phyloP scores from a whole-genome alignment of 208 protist genomes.

The Porcisia hertigi region DNA sequence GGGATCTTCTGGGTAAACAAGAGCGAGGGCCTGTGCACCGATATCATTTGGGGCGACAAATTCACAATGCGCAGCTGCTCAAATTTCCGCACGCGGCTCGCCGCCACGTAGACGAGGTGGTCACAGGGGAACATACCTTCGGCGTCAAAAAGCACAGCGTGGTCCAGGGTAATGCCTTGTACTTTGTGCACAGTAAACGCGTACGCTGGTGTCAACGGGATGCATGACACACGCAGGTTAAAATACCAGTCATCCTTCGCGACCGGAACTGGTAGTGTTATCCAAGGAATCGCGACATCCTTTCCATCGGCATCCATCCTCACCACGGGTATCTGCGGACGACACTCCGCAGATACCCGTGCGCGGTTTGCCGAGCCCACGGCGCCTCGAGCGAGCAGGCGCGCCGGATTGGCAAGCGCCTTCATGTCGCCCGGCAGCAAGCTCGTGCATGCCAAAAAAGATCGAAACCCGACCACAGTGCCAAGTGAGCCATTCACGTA shows the following conservation, averaged over 20 bases:
- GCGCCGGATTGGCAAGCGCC: conserved; percentile 1
- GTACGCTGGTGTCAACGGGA: conserved; percentile 86
- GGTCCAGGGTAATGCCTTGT: conserved; percentile 82
- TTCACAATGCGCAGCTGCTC: conserved; percentile 79
- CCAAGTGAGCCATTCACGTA: conserved; percentile 86
- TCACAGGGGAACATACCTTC: conserved; percentile 76
- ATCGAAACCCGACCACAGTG: conserved; percentile 63
- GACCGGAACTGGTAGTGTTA: conserved; percentile 42
- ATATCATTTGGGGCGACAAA: conserved; percentile 66
- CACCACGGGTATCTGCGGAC: conserved; percentile 61
- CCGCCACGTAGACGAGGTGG: conserved; percentile 89
- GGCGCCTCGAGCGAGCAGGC: background rate
- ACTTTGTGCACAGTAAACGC: conserved; percentile 93
- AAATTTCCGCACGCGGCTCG: conserved; percentile 76
- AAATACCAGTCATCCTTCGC: conserved; percentile 42
- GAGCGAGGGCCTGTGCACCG: conserved; percentile 67
- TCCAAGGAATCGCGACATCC: conserved; percentile 78
- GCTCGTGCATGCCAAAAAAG: conserved; percentile 23
- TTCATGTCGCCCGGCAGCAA: conserved; percentile 52
- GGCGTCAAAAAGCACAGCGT: conserved; percentile 75
- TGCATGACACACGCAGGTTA: conserved; percentile 37
- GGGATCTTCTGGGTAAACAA: conserved; percentile 48
- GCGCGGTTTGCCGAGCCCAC: background rate
- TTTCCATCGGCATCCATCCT: conserved; percentile 64
- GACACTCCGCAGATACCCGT: background rate